phyloP scores from a whole-genome alignment of 2,329 filamentous ascomycete species.

The Ceratocystiopsis brevicomis region DNA sequence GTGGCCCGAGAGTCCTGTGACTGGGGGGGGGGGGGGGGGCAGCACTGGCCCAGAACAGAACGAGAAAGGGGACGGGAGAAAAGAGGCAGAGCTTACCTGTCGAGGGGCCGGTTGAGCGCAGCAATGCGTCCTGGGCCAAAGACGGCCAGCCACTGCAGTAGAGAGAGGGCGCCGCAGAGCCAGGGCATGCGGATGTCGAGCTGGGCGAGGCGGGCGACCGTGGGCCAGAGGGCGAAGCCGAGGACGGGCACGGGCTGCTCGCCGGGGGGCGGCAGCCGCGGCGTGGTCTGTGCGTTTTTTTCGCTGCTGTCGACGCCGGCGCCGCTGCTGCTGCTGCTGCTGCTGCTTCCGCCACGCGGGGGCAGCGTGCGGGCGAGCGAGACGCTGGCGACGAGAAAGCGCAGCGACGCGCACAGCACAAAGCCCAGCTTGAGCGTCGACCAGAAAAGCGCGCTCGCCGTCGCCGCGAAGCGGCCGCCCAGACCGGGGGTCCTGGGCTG shows the following conservation, averaged over 20 bases:
- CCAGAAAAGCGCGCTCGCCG: slow-evolving; percentile 27
- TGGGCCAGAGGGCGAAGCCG: slow-evolving; percentile 59
- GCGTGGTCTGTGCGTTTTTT: background rate
- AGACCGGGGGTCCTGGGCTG: too few species aligned
- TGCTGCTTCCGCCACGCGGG: slow-evolving; percentile 10
- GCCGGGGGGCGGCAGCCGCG: background rate
- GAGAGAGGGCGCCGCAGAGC: slow-evolving; percentile 56
- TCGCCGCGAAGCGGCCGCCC: background rate
- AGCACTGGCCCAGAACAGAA: background rate
- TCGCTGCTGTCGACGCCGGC: slow-evolving; percentile 6
- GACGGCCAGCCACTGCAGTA: slow-evolving; percentile 56
- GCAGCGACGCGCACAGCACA: slow-evolving; percentile 40
- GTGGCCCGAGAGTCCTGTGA: slow-evolving; percentile 3
- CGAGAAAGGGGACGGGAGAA: slow-evolving; percentile 3
- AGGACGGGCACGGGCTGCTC: slow-evolving; percentile 40
- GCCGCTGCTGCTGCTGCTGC: slow-evolving; percentile 14
- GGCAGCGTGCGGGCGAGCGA: slow-evolving; percentile 50
- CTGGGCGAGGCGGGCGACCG: slow-evolving; percentile 52
- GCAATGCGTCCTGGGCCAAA: slow-evolving; percentile 59
- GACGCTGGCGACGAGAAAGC: slow-evolving; percentile 45
- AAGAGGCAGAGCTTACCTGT: slow-evolving; percentile 52
- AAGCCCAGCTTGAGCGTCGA: slow-evolving; percentile 35
- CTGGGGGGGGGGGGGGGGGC: background rate
- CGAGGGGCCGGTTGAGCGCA: slow-evolving; percentile 56
- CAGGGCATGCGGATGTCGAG: slow-evolving; percentile 75